phyloP scores from a whole-genome alignment of 169 alveolate species.

The Fabrea salina region DNA sequence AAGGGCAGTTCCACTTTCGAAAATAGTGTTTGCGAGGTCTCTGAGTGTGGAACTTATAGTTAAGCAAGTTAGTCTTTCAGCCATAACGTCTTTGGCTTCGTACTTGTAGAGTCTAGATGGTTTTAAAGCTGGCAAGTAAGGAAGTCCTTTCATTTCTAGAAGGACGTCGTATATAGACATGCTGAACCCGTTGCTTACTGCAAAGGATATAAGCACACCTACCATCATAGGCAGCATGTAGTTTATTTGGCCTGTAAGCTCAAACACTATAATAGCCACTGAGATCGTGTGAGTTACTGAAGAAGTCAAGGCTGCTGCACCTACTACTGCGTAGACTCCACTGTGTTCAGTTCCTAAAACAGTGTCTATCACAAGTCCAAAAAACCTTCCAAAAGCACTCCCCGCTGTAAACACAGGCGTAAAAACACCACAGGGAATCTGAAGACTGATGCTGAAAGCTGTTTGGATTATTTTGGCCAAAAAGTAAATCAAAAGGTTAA shows the following conservation, averaged over 20 bases:
- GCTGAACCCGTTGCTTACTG: constrained; percentile 47
- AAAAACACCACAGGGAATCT: constrained; percentile 77
- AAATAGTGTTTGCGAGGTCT: neutral
- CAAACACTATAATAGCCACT: constrained; percentile 79
- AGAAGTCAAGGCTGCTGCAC: constrained; percentile 72
- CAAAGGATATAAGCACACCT: constrained; percentile 71
- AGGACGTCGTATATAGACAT: constrained; percentile 70
- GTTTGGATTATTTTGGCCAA: constrained; percentile 58
- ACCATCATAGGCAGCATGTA: constrained; percentile 70
- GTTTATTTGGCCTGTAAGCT: constrained; percentile 68
- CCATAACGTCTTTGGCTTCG: constrained; percentile 71
- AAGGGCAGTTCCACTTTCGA: neutral
- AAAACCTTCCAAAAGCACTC: constrained; percentile 74
- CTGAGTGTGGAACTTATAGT: constrained; percentile 35
- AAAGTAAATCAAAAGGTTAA: constrained; percentile 47
- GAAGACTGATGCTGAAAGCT: constrained; percentile 63
- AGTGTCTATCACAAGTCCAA: constrained; percentile 47
- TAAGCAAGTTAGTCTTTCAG: constrained; percentile 45
- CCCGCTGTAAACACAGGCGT: constrained; percentile 76
- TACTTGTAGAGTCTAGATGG: constrained; percentile 36
- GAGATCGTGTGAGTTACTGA: constrained; percentile 77
- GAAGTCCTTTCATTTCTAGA: constrained; percentile 69
- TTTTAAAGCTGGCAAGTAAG: constrained; percentile 75
- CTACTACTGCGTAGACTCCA: constrained; percentile 75
- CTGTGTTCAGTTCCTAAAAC: constrained; percentile 52